These are phyloP conservation scores for Colletotrichum melonis DNA, from an alignment of 2,329 filamentous ascomycete species.

Conservation along the genomic window DNA sequence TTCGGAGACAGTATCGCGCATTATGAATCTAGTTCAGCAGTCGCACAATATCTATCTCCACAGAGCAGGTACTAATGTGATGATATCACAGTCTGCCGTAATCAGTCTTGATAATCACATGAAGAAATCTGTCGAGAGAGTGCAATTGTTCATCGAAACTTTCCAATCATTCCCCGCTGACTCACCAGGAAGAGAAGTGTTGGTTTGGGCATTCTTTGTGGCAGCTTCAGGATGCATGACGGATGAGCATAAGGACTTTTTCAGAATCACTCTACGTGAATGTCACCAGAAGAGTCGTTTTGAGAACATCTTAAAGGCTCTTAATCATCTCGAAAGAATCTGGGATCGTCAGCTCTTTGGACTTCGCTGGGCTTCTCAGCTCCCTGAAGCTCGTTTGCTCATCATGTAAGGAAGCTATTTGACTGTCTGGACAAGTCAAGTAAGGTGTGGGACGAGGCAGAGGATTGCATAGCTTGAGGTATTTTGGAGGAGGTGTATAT, in stretches of 20 bases:
- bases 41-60: too few relatives aligned
- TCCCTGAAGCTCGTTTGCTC: constrained; percentile 40
- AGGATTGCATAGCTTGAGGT: too few relatives aligned
- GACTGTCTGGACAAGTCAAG: too few relatives aligned
- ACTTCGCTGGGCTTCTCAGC: constrained; percentile 41
- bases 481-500: too few relatives aligned
- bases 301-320: constrained; percentile 39
- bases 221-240: constrained; percentile 41
- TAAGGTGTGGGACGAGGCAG: too few relatives aligned
- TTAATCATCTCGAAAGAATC: constrained; percentile 39
- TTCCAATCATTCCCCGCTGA: constrained; percentile 37
- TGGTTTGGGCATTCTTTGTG: constrained; percentile 43
- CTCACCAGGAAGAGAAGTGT: constrained; percentile 39
- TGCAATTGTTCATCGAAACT: constrained; percentile 41
- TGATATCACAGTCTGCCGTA: neutral
- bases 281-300: constrained; percentile 41
- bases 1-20: too few relatives aligned
- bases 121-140: constrained; percentile 34
- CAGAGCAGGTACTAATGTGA: neutral
- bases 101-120: neutral
- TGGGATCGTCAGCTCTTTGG: constrained; percentile 37
- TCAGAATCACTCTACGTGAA: constrained; percentile 33
- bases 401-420: constrained; percentile 40
- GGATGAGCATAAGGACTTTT: constrained; percentile 41
- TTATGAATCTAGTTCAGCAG: too few relatives aligned